Percentiles rank a stretch among this genome's conserved stretches.
Conservation (phyloP, 306 rosid species). For the Dalbergia cochinchinensis region DNA sequence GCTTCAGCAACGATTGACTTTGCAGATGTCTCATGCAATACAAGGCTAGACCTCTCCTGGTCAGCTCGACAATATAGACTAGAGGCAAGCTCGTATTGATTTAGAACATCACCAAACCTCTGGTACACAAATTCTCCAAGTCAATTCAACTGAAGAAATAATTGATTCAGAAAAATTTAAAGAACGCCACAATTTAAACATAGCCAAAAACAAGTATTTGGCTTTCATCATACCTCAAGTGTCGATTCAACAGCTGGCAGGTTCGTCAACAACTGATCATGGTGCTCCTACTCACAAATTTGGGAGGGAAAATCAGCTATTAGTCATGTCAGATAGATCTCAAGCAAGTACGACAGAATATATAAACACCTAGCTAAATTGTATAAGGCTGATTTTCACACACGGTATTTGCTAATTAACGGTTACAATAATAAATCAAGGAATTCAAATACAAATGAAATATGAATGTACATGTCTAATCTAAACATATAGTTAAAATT, state of each 20-base stretch:
- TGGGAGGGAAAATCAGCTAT: slow-evolving; percentile 1
- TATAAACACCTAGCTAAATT: slow-evolving; percentile 33
- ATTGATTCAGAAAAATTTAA: slow-evolving; percentile 20
- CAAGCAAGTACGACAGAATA: slow-evolving; percentile 30
- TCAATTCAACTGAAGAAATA: slow-evolving; percentile 37
- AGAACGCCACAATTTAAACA: slow-evolving; percentile 16
- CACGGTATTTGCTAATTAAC: slow-evolving; percentile 28
- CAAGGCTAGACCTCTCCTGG: slow-evolving; percentile 80
- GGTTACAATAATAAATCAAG: slow-evolving; percentile 32
- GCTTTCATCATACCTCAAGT: slow-evolving; percentile 74
- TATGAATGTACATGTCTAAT: not conserved
- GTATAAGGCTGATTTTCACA: slow-evolving; percentile 30
- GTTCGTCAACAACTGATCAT: slow-evolving; percentile 84
- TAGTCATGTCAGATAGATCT: slow-evolving; percentile 29
- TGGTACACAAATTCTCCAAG: slow-evolving; percentile 57
- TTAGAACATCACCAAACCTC: slow-evolving; percentile 83
- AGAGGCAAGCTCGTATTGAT: slow-evolving; percentile 74
- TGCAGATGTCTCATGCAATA: slow-evolving; percentile 82
- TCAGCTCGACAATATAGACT: slow-evolving; percentile 79
- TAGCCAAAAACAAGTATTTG: slow-evolving; percentile 18
- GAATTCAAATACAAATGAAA: slow-evolving; percentile 42
- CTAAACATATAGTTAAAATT: slow-evolving; percentile 12
- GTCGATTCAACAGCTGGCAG: slow-evolving; percentile 91
- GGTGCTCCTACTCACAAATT: slow-evolving; percentile 81
- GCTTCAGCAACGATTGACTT: slow-evolving; percentile 92